phyloP scores from a whole-genome alignment of 106 monocot species.

The Dioscorea dumetorum region DNA sequence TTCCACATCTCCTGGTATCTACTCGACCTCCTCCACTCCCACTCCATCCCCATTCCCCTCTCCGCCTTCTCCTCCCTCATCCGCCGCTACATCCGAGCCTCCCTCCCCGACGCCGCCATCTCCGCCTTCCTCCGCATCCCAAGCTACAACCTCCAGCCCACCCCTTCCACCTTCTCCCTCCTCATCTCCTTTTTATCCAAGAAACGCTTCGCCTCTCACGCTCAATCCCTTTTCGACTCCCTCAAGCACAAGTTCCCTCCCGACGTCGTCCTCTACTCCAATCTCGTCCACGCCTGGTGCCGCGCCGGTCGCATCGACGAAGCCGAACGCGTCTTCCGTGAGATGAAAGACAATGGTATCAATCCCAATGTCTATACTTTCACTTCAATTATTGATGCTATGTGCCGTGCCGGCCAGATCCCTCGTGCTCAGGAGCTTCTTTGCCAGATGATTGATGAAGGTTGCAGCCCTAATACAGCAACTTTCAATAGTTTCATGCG shows the following conservation, averaged over 20 bases:
- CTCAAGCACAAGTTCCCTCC: conserved; percentile 41
- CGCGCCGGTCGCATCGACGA: conserved; percentile 56
- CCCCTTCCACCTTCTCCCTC: conserved; percentile 41
- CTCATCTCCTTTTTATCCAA: conserved; percentile 49
- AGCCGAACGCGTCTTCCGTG: conserved; percentile 59
- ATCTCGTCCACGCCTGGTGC: conserved; percentile 87
- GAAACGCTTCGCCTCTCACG: conserved; percentile 60
- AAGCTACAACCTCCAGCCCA: conserved; percentile 49
- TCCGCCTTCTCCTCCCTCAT: conserved; percentile 49
- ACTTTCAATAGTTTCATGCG: conserved; percentile 81
- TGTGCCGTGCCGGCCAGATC: conserved; percentile 64
- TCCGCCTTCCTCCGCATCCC: conserved; percentile 59
- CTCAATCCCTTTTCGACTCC: conserved; percentile 70
- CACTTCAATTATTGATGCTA: conserved; percentile 63
- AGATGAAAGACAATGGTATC: conserved; percentile 52
- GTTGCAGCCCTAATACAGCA: conserved; percentile 64
- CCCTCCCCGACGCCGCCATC: conserved; percentile 46
- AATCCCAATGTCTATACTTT: conserved; percentile 88
- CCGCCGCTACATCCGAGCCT: conserved; percentile 72
- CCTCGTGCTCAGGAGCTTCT: conserved; percentile 79
- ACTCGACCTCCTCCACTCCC: conserved; percentile 52
- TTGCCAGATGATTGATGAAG: conserved; percentile 76
- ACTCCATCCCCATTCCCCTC: conserved; percentile 24
- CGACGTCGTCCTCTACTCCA: conserved; percentile 75
- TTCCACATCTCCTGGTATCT: conserved; percentile 69